Conservation (phyloP, 1,284 basidiomycete species). For the Leccinum fallax region DNA sequence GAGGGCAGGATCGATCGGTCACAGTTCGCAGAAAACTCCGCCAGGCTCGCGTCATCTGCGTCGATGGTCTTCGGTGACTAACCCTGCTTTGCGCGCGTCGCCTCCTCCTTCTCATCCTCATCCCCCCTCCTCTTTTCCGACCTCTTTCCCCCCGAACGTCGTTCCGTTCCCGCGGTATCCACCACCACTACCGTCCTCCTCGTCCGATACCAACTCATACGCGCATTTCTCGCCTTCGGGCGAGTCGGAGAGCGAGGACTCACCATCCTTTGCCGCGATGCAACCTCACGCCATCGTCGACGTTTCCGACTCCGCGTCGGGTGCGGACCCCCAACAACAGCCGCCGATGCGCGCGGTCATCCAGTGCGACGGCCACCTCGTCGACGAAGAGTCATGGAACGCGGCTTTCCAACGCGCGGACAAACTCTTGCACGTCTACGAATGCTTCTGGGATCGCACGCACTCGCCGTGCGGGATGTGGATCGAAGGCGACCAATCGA, state of each 20-base stretch:
- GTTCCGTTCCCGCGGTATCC: slow-evolving; percentile 26
- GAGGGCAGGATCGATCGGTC: slow-evolving; percentile 38
- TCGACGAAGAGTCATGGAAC: slow-evolving; percentile 36
- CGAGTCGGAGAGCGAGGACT: slow-evolving; percentile 32
- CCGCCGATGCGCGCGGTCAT: slow-evolving; percentile 22
- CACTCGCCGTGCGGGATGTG: slow-evolving; percentile 35
- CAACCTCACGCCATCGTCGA: slow-evolving; percentile 25
- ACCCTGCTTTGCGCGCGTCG: slow-evolving; percentile 31
- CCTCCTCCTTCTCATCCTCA: slow-evolving; percentile 8
- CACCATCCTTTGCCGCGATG: slow-evolving; percentile 10
- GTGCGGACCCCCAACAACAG: slow-evolving; percentile 4
- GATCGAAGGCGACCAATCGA: slow-evolving; percentile 37
- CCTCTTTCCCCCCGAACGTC: slow-evolving; percentile 17
- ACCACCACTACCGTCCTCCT: slow-evolving; percentile 2
- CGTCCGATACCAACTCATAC: slow-evolving; percentile 24
- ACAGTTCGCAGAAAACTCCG: slow-evolving; percentile 35
- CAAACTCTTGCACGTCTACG: slow-evolving; percentile 33
- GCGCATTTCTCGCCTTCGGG: slow-evolving; percentile 27
- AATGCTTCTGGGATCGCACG: slow-evolving; percentile 32
- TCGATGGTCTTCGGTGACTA: slow-evolving; percentile 36
- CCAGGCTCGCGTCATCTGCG: slow-evolving; percentile 32
- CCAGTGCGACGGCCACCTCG: slow-evolving; percentile 29
- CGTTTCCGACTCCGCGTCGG: slow-evolving; percentile 11
- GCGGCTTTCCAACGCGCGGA: slow-evolving; percentile 26
- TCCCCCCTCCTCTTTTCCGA: slow-evolving; percentile 8